These are phyloP conservation scores for Sugiyamaella lignohabitans DNA, from an alignment of 805 yeast genomes.

Conservation along the genomic window DNA sequence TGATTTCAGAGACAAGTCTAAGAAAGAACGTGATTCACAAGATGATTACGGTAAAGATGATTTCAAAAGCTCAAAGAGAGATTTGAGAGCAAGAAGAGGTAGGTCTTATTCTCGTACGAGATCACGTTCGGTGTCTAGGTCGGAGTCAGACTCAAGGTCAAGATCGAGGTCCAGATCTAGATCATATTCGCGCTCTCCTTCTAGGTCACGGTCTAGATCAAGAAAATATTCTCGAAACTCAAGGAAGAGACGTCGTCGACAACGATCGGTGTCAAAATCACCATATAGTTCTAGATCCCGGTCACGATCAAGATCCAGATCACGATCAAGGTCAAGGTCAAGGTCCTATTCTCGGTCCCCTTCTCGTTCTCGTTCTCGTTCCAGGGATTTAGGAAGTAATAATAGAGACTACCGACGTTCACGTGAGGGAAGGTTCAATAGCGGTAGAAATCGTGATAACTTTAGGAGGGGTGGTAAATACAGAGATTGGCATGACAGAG, in stretches of 20 bases:
- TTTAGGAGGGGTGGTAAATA: constrained; percentile 4
- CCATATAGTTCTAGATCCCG: no score
- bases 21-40: not conserved
- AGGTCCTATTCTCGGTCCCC: not conserved
- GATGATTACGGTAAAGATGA: not conserved
- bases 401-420: not conserved
- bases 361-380: not conserved
- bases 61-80: not conserved
- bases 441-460: constrained; percentile 7
- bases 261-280: no score
- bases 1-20: not conserved
- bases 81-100: not conserved
- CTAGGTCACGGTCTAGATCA: not conserved
- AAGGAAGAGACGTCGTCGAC: no score
- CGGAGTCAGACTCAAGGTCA: not conserved
- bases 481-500: not conserved
- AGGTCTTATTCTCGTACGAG: not conserved
- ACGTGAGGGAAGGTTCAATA: no score
- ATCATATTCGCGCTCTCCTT: not conserved
- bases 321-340: not conserved
- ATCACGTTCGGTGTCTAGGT: not conserved
- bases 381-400: not conserved
- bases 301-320: not conserved
- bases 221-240: no score
- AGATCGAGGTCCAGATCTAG: not conserved